These are phyloP conservation scores for Calophaca sinica DNA, from an alignment of 306 rosid genomes.

Conservation along the genomic window DNA sequence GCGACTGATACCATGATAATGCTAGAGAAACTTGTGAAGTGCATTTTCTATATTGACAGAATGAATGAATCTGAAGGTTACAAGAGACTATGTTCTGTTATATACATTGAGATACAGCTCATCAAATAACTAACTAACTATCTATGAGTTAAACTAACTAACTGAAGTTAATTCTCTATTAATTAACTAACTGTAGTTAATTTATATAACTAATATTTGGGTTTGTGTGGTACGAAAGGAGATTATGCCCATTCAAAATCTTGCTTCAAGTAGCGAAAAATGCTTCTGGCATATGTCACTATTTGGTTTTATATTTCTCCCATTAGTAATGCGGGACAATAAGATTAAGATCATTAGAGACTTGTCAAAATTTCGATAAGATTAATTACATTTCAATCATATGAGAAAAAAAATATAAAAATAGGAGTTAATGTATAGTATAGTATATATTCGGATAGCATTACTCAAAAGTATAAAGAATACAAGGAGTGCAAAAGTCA, in stretches of 20 bases:
- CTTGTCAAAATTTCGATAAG: background rate
- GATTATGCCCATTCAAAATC: constrained; percentile 45
- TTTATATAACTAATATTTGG: no score
- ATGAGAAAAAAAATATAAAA: background rate
- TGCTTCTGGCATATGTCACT: background rate
- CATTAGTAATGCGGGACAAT: background rate
- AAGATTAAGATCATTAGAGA: background rate
- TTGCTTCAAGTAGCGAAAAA: constrained; percentile 25
- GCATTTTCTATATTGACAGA: no score
- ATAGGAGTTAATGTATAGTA: background rate
- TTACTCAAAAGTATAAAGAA: background rate
- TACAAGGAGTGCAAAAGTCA: constrained; percentile 1
- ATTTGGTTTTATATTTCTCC: background rate
- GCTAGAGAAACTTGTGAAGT: no score
- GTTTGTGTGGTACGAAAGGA: constrained; percentile 20
- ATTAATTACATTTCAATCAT: constrained; percentile 8
- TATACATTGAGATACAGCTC: no score
- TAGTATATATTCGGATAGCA: no score
- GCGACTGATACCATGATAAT: no score
- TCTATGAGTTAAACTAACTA: no score
- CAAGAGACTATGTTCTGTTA: no score
- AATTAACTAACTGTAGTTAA: no score
- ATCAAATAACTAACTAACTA: no score
- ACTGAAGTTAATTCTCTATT: no score
- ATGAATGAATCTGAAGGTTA: no score